phyloP scores from a whole-genome alignment of 306 rosid genomes.

The Herpetospermum pedunculosum region DNA sequence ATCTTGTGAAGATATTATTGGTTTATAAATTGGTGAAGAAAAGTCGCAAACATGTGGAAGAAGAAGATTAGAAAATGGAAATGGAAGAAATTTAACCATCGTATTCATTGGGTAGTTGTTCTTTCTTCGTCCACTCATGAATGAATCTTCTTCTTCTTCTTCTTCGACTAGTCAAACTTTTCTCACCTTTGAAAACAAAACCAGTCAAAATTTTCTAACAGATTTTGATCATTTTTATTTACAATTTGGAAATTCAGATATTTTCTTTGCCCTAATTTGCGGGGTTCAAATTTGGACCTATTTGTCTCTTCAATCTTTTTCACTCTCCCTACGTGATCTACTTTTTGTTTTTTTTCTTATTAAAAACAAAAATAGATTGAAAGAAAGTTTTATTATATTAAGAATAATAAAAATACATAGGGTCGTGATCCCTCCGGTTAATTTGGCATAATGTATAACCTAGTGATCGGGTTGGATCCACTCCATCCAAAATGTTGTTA shows the following conservation, averaged over 20 bases:
- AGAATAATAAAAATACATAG: no score
- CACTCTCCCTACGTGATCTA: not conserved
- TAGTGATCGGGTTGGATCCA: no score
- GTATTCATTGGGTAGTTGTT: not conserved
- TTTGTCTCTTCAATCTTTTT: not conserved
- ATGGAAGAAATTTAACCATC: not conserved
- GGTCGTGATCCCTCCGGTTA: no score
- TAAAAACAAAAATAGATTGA: not conserved
- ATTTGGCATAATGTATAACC: no score
- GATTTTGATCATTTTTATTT: not conserved
- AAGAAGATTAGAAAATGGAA: not conserved
- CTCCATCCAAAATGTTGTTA: no score
- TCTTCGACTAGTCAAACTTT: not conserved
- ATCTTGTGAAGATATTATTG: not conserved
- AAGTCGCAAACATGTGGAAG: not conserved
- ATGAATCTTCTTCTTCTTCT: not conserved
- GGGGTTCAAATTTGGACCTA: not conserved
- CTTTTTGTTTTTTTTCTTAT: not conserved
- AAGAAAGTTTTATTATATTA: no score
- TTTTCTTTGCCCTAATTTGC: not conserved
- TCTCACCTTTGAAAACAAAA: no score
- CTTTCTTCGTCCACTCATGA: not conserved
- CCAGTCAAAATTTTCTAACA: slow-evolving; percentile 7
- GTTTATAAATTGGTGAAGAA: not conserved
- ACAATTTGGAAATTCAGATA: not conserved